phyloP scores from a whole-genome alignment of 768 basidiomycete species.

The Termitomyces sp. region DNA sequence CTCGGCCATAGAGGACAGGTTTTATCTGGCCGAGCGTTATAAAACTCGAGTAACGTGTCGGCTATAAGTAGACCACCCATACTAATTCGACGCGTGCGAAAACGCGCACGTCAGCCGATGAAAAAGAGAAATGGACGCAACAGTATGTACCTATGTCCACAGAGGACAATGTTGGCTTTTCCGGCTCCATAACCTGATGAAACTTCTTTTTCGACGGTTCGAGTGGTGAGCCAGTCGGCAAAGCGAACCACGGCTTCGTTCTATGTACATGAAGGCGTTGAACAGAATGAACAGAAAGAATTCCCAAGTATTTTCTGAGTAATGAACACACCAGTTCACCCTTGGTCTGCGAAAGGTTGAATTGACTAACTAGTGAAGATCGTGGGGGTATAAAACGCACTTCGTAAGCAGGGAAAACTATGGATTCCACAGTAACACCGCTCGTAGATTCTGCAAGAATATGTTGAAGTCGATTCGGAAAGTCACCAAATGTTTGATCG shows the following conservation, averaged over 20 bases:
- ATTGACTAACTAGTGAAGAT: neutral
- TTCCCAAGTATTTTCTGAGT: neutral
- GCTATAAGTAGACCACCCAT: constrained; percentile 93
- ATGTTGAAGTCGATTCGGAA: constrained; percentile 79
- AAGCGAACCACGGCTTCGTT: constrained; percentile 80
- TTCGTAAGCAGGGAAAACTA: constrained; percentile 90
- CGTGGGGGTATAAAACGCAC: constrained; percentile 38
- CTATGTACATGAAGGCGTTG: constrained; percentile 37
- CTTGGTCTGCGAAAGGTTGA: constrained; percentile 57
- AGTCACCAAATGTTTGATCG: constrained; percentile 71
- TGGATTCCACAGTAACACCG: constrained; percentile 58
- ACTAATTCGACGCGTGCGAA: constrained; percentile 34
- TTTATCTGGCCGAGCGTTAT: constrained; percentile 60
- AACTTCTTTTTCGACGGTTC: constrained; percentile 83
- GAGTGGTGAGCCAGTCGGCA: constrained; percentile 89
- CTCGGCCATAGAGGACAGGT: constrained; percentile 80
- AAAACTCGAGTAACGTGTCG: constrained; percentile 75
- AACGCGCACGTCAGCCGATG: neutral
- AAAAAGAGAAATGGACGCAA: neutral
- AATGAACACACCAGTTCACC: constrained; percentile 70
- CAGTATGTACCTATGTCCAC: constrained; percentile 74
- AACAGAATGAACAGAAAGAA: constrained; percentile 1
- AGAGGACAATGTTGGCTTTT: constrained; percentile 77
- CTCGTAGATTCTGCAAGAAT: constrained; percentile 63
- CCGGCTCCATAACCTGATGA: constrained; percentile 74